Evolutionary conservation across 331 rosid genomes (phyloP).

Genomic region (Rhamnella rubrinervis): DNA sequence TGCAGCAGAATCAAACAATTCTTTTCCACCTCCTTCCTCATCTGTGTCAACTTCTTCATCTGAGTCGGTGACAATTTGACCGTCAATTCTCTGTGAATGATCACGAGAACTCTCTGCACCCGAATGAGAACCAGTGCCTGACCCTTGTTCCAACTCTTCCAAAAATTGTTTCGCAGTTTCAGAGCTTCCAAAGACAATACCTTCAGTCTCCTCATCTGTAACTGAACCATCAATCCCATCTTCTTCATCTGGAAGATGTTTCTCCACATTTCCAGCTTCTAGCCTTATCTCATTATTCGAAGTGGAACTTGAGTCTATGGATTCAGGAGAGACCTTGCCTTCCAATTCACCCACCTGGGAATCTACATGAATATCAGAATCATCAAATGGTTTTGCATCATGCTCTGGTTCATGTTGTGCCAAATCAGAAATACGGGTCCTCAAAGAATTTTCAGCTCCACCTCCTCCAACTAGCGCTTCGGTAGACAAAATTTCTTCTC

Average conservation of each 20-base stretch:
- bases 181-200: constrained; percentile 58
- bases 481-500: constrained; percentile 8
- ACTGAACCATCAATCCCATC: constrained; percentile 43
- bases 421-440: no score
- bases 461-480: constrained; percentile 8
- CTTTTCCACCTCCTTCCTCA: constrained; percentile 77
- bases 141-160: constrained; percentile 65
- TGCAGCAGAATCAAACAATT: constrained; percentile 84
- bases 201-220: constrained; percentile 60
- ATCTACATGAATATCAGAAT: constrained; percentile 7
- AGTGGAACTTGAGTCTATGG: constrained; percentile 17
- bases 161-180: constrained; percentile 62
- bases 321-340: constrained; percentile 12
- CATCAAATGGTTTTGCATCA: constrained; percentile 10
- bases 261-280: constrained; percentile 34
- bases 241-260: constrained; percentile 26
- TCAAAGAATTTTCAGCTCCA: constrained; percentile 3
- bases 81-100: constrained; percentile 61
- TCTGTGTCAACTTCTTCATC: constrained; percentile 78
- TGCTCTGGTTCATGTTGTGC: not conserved
- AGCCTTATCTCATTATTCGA: constrained; percentile 20
- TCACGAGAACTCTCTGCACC: constrained; percentile 56
- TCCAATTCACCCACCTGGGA: constrained; percentile 19
- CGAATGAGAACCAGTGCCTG: constrained; percentile 46
- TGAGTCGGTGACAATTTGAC: constrained; percentile 76